Base-by-base conservation (phyloP, 2,329 filamentous ascomycete genomes). In the Huntiella decipiens region DNA sequence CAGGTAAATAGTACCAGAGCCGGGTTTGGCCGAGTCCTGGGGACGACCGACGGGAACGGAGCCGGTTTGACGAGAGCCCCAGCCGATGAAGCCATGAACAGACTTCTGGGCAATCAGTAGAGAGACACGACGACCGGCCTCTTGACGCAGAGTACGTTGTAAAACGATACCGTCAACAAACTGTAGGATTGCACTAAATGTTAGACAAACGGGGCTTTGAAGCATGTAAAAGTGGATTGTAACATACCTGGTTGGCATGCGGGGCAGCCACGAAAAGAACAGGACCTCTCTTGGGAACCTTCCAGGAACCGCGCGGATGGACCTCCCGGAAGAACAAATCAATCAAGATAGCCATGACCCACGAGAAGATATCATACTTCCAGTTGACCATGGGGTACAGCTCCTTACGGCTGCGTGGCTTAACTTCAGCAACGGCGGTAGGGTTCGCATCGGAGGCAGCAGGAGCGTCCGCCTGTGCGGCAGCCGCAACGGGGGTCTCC, bases 301-400 rank as follows among this genome's bases (percentile, higher is more conserved):
- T 88, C 86, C 91, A 98, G 52, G 87, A 84, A 54, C 86, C 86
- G 53, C 91, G 75, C 10, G 91, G 91, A 59, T 96, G 87, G 12
- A 98, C 85, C 63, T 98, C 91, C 54, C 91, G 80, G 68, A 98
- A 98, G 74, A 98, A 98, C 54, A 95, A 77, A 62, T 98, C 91
- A 53, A 92, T 78, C 44, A 96, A 70, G 52, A 96, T 74, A 37
- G 79, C 82, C 58, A 86, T 80, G 42, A 70, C 70, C 71, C 82
- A 85, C 31, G 87, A 68, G 56, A 86, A 81, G 49, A 77, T 68
- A 63, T 87, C 82, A 60, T 87, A 87, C 53, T 79, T 77, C 68
- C 73, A 81, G 54, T 74, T 70, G 55, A 74, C 77, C 77, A 82
- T 81, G 44, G 75, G 74, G 54, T 76, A 75, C 38, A 75, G 64